phyloP scores from a whole-genome alignment of 2,329 filamentous ascomycete species.

The Trichoderma sp. region DNA sequence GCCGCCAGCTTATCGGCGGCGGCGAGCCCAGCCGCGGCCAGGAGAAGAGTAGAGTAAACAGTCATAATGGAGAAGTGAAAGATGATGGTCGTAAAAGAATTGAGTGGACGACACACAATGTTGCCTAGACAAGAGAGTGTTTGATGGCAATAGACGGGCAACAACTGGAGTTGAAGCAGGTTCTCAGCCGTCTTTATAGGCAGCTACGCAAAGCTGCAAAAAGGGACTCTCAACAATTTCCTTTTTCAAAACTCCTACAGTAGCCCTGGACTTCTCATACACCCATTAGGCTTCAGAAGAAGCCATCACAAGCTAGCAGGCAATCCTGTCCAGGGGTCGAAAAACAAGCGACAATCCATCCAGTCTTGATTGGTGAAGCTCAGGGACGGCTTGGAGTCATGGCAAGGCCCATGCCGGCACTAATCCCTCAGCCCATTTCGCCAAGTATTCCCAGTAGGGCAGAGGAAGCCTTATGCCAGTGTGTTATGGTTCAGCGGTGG shows the following conservation, averaged over 20 bases:
- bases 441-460: not conserved
- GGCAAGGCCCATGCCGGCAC: constrained; percentile 4
- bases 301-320: constrained; percentile 16
- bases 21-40: constrained; percentile 30
- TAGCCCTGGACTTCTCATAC: not conserved
- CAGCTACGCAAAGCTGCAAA: not conserved
- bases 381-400: not conserved
- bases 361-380: not conserved
- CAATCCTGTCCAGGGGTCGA: not conserved
- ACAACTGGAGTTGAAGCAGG: not conserved
- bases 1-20: constrained; percentile 23
- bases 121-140: not conserved
- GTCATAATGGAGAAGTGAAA: constrained; percentile 29
- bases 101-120: not conserved
- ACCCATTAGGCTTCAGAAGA: not conserved
- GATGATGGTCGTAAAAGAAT: not conserved
- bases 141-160: not conserved
- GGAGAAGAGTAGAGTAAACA: constrained; percentile 29
- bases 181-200: not conserved
- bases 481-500: not conserved
- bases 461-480: not conserved
- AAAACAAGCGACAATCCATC: not conserved
- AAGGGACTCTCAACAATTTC: not conserved
- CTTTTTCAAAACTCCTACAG: not conserved
- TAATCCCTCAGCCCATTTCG: constrained; percentile 17